Base-by-base conservation (phyloP, 2,329 filamentous ascomycete species). In the Penicillium sclerotiorum region DNA sequence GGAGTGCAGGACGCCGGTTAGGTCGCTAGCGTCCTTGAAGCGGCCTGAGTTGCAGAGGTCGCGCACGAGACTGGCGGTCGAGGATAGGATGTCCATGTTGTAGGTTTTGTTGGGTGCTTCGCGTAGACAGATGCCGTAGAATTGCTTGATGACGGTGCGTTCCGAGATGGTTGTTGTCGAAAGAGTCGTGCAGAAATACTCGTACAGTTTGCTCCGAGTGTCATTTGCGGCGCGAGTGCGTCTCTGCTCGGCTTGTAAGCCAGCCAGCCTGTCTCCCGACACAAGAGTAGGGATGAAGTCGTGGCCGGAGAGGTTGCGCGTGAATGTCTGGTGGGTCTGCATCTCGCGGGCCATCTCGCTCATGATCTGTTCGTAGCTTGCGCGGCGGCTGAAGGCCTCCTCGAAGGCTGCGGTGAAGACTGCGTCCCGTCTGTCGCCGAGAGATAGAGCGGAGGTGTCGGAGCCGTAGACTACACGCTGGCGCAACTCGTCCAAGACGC, bases 391-490 rank as follows among this genome's bases (percentile, higher is more conserved):
- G 18, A 78, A 66, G 11, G 68, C 63, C 49, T 74, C 71, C 49
- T 77, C 74, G 35, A 79, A 75, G 1, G 71, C 64, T 12, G 75
- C 71, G 6, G 77, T 63, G 57, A 79, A 79, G 2, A 77, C 67
- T 8, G 76, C 75, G 8, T 73, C 72, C 1, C 63, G 52, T 51
- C 66, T 62, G 53, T 71, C 63, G 45, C 68, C 60, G 51, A 72
- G 48, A 1, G 58, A 43, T 32, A 58, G 59, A 6, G 59, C 59
- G 2, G 62, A 60, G 6, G 60, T 61, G 32, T 70, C 58, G 32
- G 77, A 72, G 28, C 73, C 71, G 18, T 76, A 74, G 23, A 80
- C 72, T n/a, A 80, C 71, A 49, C 80, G 76, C 43, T 74, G 71
- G 50, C 76, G 78, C 12, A 81, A 61, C 50, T 80, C 74, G 27